These are phyloP conservation scores for Coffea eugenioides DNA, from an alignment of 257 asterid species.

Conservation along the genomic window DNA sequence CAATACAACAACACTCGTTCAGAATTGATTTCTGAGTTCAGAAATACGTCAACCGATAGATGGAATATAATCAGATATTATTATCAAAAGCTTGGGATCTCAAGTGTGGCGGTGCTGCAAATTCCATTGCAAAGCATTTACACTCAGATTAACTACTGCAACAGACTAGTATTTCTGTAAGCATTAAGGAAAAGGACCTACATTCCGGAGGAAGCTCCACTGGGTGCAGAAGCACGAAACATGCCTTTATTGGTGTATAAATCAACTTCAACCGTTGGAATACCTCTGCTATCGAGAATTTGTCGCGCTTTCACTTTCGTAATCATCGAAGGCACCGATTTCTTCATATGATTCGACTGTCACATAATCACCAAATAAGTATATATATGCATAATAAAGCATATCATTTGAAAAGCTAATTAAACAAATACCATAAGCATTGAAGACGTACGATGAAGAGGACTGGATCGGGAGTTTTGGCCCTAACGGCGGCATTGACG, in stretches of 20 bases:
- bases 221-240: slow-evolving; percentile 82
- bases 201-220: slow-evolving; percentile 83
- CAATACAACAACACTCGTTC: slow-evolving; percentile 9
- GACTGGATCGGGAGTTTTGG: slow-evolving; percentile 90
- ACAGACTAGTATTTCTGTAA: neutral
- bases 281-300: slow-evolving; percentile 94
- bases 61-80: neutral
- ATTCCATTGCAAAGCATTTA: neutral
- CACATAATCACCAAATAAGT: neutral
- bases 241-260: slow-evolving; percentile 85
- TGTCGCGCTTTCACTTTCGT: slow-evolving; percentile 92
- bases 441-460: slow-evolving; percentile 60
- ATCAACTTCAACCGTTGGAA: slow-evolving; percentile 99
- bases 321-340: slow-evolving; percentile 81
- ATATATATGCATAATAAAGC: neutral
- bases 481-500: slow-evolving; percentile 98
- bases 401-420: neutral
- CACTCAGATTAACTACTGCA: neutral
- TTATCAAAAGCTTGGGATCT: neutral
- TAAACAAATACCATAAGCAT: neutral
- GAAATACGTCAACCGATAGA: neutral
- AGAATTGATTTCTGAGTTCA: neutral
- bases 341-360: slow-evolving; percentile 89
- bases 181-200: slow-evolving; percentile 25
- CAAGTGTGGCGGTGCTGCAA: neutral